Percentiles rank a stretch among this genome's conserved stretches.
Conservation (phyloP, 345 rosid genomes). For the Gossypium australe region DNA sequence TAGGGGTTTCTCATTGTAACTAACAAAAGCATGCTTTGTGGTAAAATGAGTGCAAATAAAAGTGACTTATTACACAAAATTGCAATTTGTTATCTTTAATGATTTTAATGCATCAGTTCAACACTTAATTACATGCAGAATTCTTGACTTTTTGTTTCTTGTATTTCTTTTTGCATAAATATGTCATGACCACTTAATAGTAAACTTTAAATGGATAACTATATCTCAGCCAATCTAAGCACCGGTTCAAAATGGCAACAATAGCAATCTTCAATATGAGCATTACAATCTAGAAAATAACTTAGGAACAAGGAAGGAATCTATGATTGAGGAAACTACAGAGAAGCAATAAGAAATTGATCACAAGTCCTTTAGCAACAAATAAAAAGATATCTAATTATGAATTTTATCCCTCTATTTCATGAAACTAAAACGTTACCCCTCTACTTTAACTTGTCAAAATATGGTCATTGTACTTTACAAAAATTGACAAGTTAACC, state of each 20-base stretch:
- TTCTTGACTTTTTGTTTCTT: not conserved
- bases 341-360: not conserved
- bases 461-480: too few relatives aligned
- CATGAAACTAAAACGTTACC: too few relatives aligned
- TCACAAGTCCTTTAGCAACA: not conserved
- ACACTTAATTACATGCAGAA: not conserved
- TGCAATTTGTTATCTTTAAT: not conserved
- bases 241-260: not conserved
- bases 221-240: not conserved
- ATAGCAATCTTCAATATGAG: not conserved
- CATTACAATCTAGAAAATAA: not conserved
- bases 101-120: not conserved
- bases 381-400: not conserved
- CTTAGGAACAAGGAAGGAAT: not conserved
- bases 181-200: not conserved
- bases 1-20: not conserved
- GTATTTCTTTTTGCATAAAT: not conserved
- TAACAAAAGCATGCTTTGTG: not conserved
- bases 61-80: not conserved
- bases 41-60: not conserved
- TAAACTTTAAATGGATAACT: not conserved
- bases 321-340: not conserved
- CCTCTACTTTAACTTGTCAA: too few relatives aligned
- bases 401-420: too few relatives aligned
- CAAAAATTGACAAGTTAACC: too few relatives aligned